These are phyloP conservation scores for Arachnomyces sp. DNA, from an alignment of 2,329 filamentous ascomycete species.

Conservation along the genomic window DNA sequence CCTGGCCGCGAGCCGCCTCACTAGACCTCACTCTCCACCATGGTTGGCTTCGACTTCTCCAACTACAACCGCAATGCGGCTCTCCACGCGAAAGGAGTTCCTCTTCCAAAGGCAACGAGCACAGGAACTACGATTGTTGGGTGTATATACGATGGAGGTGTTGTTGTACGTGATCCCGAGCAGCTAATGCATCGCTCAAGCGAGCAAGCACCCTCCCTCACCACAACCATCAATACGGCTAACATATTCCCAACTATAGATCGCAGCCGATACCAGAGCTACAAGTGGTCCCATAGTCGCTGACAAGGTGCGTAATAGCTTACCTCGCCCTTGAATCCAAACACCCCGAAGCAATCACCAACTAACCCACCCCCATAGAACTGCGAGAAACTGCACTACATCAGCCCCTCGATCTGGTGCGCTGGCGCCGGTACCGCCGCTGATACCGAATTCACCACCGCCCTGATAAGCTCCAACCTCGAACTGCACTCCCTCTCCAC, in stretches of 20 bases:
- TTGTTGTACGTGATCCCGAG: conserved; percentile 59
- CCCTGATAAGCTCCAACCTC: conserved; percentile 96
- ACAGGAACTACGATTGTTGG: conserved; percentile 98
- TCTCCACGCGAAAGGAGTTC: conserved; percentile 86
- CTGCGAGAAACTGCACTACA: conserved; percentile 99
- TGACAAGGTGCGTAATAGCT: conserved; percentile 61
- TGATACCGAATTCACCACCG: conserved; percentile 98
- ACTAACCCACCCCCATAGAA: conserved; percentile 49
- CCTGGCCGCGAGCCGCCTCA: neutral
- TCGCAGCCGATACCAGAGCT: conserved; percentile 95
- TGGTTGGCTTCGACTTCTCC: conserved; percentile 98
- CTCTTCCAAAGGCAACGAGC: conserved; percentile 93
- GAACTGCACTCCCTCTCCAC: conserved; percentile 95
- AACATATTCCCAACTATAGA: conserved; percentile 43
- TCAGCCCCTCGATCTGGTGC: conserved; percentile 97
- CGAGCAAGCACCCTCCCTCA: neutral
- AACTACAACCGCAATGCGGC: conserved; percentile 99
- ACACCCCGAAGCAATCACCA: neutral
- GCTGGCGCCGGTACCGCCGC: conserved; percentile 95
- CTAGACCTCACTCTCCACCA: conserved; percentile 40
- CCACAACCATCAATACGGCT: conserved; percentile 14
- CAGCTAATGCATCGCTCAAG: neutral
- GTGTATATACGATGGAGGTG: conserved; percentile 90
- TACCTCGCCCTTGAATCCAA: neutral
- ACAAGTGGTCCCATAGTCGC: conserved; percentile 97